Conservation (phyloP, 2,329 filamentous ascomycete species). For the Hypoxylon rubiginosum region DNA sequence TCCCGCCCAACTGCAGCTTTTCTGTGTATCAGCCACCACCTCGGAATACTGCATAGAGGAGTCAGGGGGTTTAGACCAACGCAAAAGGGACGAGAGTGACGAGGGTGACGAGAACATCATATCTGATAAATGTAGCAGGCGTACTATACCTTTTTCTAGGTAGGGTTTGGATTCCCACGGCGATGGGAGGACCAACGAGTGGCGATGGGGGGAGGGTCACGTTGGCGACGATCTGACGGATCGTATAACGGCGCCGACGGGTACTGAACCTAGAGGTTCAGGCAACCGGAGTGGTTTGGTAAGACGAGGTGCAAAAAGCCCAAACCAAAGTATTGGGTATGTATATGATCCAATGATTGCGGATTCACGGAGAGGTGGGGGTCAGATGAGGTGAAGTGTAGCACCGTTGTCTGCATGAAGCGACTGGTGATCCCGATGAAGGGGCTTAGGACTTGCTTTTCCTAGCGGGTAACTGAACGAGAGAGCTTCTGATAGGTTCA, state of each 20-base stretch:
- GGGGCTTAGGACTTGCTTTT: constrained; percentile 21
- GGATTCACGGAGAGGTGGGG: constrained; percentile 29
- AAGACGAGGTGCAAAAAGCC: constrained; percentile 33
- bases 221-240: constrained; percentile 35
- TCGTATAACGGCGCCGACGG: constrained; percentile 30
- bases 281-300: constrained; percentile 35
- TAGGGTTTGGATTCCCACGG: constrained; percentile 25
- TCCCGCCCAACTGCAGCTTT: constrained; percentile 32
- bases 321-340: constrained; percentile 22
- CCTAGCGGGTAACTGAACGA: constrained; percentile 19
- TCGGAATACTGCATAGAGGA: constrained; percentile 34
- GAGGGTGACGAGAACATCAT: constrained; percentile 9
- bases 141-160: constrained; percentile 31
- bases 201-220: constrained; percentile 37
- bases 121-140: constrained; percentile 26
- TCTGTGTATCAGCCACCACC: constrained; percentile 24
- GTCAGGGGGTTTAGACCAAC: constrained; percentile 19
- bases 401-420: constrained; percentile 39
- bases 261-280: constrained; percentile 31
- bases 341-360: constrained; percentile 28
- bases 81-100: constrained; percentile 1
- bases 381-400: constrained; percentile 39
- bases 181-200: constrained; percentile 26
- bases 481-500: constrained; percentile 33
- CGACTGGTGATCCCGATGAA: constrained; percentile 36